Base-by-base conservation (phyloP, 345 rosid genomes). In the Lumnitzera littorea region DNA sequence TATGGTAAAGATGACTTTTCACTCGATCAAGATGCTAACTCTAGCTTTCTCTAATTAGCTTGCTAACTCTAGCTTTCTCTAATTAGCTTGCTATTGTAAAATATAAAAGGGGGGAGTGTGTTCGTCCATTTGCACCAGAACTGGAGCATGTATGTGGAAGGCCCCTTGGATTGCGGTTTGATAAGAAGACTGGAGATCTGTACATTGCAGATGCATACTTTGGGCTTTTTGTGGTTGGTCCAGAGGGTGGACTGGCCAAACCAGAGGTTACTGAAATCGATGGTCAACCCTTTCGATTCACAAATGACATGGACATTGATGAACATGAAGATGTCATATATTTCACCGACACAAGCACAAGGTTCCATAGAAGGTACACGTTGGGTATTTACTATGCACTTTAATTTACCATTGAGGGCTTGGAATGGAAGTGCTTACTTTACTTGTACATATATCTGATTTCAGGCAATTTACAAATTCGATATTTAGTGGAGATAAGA, bases 121-220 rank as follows among this genome's bases (percentile, higher is more conserved):
- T 70, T 67, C 84, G 74, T 3, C 81, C 95, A 15, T 80, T 83
- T 60, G 82, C 79, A 55, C 86, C 89, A 46, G 75, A 73, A 61
- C 23, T 72, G 81, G 96, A 89, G 77, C 88, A 85, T 61, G 57
- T 81, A 1, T 89, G 95, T 75, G 96, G 95, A 54, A 83, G 96
- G 58, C 90, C 95, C 15, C 66, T 89, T 53, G 95, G 95, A 46
- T 67, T 89, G 27, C 73, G 81, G 59, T 89, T 87, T 36, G 76
- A 84, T 66, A 72, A 74, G 62, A 75, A 62, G 76, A 81, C 78
- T 2, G 87, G 96, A 59, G 87, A 84, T 59, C 84, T 89, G 9
- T 89, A 87, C 61, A 84, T 84, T 11, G 91, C 91, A 0, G 96
- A 89, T 74, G 94, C 94, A 0, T 89, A 86, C 71, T 78, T 78